These are phyloP conservation scores for Saccharomycopsis microspora DNA, from an alignment of 805 yeast species.

Conservation along the genomic window DNA sequence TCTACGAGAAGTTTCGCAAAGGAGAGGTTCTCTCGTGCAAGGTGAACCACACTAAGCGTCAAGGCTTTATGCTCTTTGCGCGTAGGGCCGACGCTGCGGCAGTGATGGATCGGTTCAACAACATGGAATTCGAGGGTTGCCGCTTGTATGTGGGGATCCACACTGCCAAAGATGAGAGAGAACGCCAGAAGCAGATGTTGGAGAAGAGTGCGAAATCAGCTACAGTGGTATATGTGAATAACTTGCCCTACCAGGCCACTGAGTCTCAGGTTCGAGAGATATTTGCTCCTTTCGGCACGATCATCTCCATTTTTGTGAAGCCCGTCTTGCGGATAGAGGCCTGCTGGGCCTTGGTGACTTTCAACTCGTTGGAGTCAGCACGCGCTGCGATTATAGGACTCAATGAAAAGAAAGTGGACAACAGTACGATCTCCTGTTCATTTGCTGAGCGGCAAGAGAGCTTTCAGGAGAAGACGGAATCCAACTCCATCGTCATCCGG, in stretches of 20 bases:
- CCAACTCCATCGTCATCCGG: slow-evolving; percentile 2
- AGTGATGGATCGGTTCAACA: slow-evolving; percentile 25
- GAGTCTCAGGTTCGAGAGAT: slow-evolving; percentile 21
- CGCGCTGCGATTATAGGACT: slow-evolving; percentile 24
- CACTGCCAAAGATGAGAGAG: slow-evolving; percentile 21
- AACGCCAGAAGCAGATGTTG: slow-evolving; percentile 3
- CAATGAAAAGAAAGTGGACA: slow-evolving; percentile 22
- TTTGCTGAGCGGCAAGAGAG: slow-evolving; percentile 20
- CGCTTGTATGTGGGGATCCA: slow-evolving; percentile 30
- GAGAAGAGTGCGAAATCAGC: slow-evolving; percentile 6
- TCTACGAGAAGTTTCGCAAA: slow-evolving; percentile 37
- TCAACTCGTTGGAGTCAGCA: slow-evolving; percentile 27
- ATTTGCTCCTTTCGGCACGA: slow-evolving; percentile 24
- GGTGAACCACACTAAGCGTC: slow-evolving; percentile 25
- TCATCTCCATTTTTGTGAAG: slow-evolving; percentile 25
- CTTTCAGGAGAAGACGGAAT: too few species aligned
- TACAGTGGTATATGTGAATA: slow-evolving; percentile 23
- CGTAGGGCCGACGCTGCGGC: slow-evolving; percentile 23
- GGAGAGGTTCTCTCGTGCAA: slow-evolving; percentile 36
- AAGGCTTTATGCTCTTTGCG: slow-evolving; percentile 31
- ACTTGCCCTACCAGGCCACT: slow-evolving; percentile 22
- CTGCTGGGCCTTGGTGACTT: slow-evolving; percentile 31
- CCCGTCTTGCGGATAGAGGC: slow-evolving; percentile 20
- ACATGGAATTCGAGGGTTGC: slow-evolving; percentile 21
- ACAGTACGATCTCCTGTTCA: slow-evolving; percentile 21